phyloP scores from a whole-genome alignment of 805 yeast genomes.

The Cyberlindnera sargentensis region DNA sequence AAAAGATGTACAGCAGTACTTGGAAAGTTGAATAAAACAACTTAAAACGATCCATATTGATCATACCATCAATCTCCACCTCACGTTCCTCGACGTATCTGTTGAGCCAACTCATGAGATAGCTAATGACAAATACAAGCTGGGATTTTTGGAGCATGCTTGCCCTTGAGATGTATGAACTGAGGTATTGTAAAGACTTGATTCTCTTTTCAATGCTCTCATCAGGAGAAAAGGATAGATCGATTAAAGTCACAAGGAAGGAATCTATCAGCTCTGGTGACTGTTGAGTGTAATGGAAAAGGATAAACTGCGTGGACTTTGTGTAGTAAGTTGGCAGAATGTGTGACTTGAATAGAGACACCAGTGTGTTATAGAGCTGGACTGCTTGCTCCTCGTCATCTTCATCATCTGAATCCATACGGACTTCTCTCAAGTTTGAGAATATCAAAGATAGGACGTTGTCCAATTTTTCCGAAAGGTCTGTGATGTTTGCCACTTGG shows the following conservation, averaged over 20 bases:
- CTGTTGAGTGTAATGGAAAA: conserved; percentile 76
- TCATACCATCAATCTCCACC: conserved; percentile 57
- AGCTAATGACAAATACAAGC: conserved; percentile 73
- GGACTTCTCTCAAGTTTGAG: conserved; percentile 32
- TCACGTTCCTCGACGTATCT: conserved; percentile 81
- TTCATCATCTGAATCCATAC: conserved; percentile 36
- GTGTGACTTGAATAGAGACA: conserved; percentile 72
- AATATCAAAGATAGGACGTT: conserved; percentile 54
- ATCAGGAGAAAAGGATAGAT: conserved; percentile 65
- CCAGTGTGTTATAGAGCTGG: conserved; percentile 61
- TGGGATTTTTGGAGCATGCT: conserved; percentile 63
- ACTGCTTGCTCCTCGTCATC: conserved; percentile 52
- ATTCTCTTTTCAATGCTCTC: conserved; percentile 71
- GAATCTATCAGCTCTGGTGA: conserved; percentile 82
- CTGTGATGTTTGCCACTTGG: conserved; percentile 36
- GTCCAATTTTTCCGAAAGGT: conserved; percentile 66
- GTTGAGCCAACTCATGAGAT: conserved; percentile 76
- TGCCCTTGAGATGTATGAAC: conserved; percentile 88
- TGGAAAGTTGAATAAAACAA: conserved; percentile 88
- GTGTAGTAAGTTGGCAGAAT: conserved; percentile 90
- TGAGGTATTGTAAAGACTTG: conserved; percentile 86
- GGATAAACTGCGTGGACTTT: conserved; percentile 74
- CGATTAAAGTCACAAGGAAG: conserved; percentile 73
- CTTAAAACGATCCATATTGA: conserved; percentile 87
- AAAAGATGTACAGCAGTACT: conserved; percentile 83